Percentiles rank a stretch among this genome's conserved stretches.
Evolutionary conservation across 129 eudicot genomes (phyloP).

Genomic region (Silybum marianum): DNA sequence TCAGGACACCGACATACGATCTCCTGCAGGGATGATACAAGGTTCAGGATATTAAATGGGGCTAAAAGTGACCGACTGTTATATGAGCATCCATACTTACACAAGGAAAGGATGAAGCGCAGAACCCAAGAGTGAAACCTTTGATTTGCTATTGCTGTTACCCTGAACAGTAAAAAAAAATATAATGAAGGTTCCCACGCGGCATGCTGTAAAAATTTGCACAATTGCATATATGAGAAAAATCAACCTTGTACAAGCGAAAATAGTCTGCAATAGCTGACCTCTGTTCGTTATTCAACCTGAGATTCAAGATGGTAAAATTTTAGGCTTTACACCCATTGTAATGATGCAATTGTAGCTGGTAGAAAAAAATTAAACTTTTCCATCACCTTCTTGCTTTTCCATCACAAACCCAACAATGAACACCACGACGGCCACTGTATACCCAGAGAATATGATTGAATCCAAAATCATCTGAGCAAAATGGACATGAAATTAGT

Average conservation of each 20-base stretch:
- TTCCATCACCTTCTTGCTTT: slow-evolving; percentile 82
- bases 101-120: slow-evolving; percentile 70
- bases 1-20: slow-evolving; percentile 68
- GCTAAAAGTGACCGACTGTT: background rate
- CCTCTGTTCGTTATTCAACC: slow-evolving; percentile 88
- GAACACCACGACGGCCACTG: slow-evolving; percentile 99
- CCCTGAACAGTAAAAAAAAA: slow-evolving; percentile 52
- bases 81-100: slow-evolving; percentile 41
- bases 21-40: slow-evolving; percentile 61
- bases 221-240: background rate
- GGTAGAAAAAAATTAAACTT: background rate
- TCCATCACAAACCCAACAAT: slow-evolving; percentile 98
- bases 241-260: slow-evolving; percentile 78
- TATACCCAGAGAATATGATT: slow-evolving; percentile 90
- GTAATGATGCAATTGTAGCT: background rate
- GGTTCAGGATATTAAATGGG: background rate
- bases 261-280: slow-evolving; percentile 86
- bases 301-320: slow-evolving; percentile 24
- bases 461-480: slow-evolving; percentile 92
- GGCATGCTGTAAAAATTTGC: background rate
- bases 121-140: slow-evolving; percentile 57
- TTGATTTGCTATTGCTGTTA: slow-evolving; percentile 60
- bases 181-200: background rate
- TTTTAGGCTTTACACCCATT: slow-evolving; percentile 2
- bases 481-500: slow-evolving; percentile 3